Base-by-base conservation (phyloP, 768 basidiomycete genomes). In the Porphyrellus cyaneotinctus region DNA sequence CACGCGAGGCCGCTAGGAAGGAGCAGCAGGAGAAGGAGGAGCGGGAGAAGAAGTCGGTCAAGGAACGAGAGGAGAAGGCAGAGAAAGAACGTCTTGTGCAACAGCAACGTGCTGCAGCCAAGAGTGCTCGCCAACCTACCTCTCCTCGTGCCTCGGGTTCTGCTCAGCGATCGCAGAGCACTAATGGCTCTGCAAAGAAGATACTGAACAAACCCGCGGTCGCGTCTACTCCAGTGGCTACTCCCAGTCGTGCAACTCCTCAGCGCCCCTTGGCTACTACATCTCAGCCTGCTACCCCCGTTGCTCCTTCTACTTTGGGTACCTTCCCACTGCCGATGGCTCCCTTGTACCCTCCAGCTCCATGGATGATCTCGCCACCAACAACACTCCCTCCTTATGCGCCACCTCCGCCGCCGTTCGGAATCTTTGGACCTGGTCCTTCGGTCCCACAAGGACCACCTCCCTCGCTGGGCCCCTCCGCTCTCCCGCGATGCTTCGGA, bases 41-140 rank as follows among this genome's bases (percentile, higher is more conserved):
- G 56, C 84, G 87, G 52, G 81, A 83, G 60, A 80, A 81, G 67
- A 84, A 81, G 46, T 71, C 80, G 52, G 77, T 78, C 48, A 84
- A 79, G 59, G 86, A 86, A 68, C 81, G 82, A 53, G 78, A 77
- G 44, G 84, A 82, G 47, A 80, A 81, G 51, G 76, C 75, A 47
- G 72, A 75, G 43, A 77, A 77, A 55, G 75, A 75, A 38, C 77
- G 77, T 48, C 61, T 65, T 45, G 66, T 63, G 41, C 77, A 78
- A 58, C 76, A 76, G 58, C 81, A 84, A 56, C 81, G 78, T 56
- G 75, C 78, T 12, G 70, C 73, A 45, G 68, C 74, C 46, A 80
- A 73, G 61, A 73, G 68, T 36, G 57, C 73, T 44, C 79, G 84
- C 48, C 64, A 75, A 47, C 81, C 79, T 32, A 72, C 78, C 9